phyloP scores from a whole-genome alignment of 148 eudicot genomes.

The Nyssa sinensis region DNA sequence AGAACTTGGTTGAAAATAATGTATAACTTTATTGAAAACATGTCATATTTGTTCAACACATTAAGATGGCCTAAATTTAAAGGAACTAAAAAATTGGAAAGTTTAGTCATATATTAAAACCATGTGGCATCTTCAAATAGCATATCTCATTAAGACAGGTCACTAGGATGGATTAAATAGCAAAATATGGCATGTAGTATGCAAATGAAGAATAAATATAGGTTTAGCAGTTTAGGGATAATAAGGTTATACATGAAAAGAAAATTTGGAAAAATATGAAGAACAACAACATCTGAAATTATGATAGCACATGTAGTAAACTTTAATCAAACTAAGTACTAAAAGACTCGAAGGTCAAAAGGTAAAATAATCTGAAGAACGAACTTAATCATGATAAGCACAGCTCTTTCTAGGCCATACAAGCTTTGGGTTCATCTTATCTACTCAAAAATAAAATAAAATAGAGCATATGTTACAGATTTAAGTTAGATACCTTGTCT shows the following conservation, averaged over 20 bases:
- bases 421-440: not conserved
- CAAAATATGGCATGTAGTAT: not conserved
- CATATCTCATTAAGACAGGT: no score
- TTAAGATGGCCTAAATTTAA: no score
- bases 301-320: not conserved
- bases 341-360: not conserved
- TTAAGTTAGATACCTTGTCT: constrained; percentile 49
- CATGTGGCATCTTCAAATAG: no score
- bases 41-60: no score
- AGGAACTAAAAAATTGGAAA: no score
- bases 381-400: not conserved
- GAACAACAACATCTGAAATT: not conserved
- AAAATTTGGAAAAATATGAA: not conserved
- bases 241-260: not conserved
- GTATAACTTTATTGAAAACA: no score
- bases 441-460: not conserved
- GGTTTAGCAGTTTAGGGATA: not conserved
- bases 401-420: not conserved
- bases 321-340: not conserved
- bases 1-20: no score
- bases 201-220: not conserved
- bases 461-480: not conserved
- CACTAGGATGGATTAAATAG: not conserved
- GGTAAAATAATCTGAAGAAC: not conserved
- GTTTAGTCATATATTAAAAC: no score